Evolutionary conservation across 495 filamentous ascomycete genomes (phyloP).

Genomic region (Annulohypoxylon stygium): DNA sequence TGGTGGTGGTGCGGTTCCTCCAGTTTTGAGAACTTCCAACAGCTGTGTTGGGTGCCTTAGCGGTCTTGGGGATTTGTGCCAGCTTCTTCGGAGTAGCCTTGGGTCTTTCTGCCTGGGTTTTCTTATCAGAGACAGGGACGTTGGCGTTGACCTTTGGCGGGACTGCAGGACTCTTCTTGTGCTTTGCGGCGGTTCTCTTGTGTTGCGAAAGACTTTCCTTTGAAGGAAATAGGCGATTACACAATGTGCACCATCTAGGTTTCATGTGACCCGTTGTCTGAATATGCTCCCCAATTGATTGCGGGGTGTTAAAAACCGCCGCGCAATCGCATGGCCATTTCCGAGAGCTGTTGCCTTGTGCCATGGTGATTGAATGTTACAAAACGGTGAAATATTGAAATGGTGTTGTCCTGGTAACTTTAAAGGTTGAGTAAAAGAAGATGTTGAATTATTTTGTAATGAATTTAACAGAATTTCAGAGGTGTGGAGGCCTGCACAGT

Average conservation of each 20-base stretch:
- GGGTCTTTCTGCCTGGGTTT: neutral
- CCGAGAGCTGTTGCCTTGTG: conserved; percentile 1
- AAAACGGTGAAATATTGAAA: neutral
- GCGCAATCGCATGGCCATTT: conserved; percentile 30
- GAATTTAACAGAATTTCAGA: conserved; percentile 8
- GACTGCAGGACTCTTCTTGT: conserved; percentile 6
- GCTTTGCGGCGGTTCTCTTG: conserved; percentile 9
- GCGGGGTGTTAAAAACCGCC: conserved; percentile 2
- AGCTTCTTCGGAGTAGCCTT: neutral
- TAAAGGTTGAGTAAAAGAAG: neutral
- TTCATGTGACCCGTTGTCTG: conserved; percentile 33
- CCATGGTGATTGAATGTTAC: conserved; percentile 2
- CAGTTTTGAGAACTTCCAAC: conserved; percentile 1
- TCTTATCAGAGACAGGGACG: neutral
- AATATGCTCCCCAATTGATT: conserved; percentile 11
- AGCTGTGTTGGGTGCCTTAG: neutral
- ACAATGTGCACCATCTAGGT: conserved; percentile 27
- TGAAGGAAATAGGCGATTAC: neutral
- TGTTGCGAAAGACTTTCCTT: conserved; percentile 21
- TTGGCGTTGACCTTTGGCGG: neutral
- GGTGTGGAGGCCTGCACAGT: conserved; percentile 23
- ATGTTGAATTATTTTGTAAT: neutral
- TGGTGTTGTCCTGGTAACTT: neutral
- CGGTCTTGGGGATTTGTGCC: neutral
- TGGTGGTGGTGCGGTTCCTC: neutral